Evolutionary conservation across 2,329 filamentous ascomycete genomes (phyloP).

Genomic region (Arthrobotrys musiformis): DNA sequence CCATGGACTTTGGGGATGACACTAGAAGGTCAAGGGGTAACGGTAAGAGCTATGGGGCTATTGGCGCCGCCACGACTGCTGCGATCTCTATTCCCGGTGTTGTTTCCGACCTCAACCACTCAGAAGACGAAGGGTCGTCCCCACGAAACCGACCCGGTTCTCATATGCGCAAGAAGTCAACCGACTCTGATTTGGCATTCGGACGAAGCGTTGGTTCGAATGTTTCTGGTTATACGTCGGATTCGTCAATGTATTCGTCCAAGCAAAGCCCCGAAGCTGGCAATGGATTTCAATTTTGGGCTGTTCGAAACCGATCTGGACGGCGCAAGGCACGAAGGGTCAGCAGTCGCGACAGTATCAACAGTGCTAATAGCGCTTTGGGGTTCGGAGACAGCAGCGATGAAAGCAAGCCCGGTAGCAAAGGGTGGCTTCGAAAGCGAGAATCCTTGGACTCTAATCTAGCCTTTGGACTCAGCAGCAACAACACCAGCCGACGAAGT

Average conservation of each 20-base stretch:
- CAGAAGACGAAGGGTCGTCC: constrained; percentile 47
- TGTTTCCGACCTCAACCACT: constrained; percentile 48
- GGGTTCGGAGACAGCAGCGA: constrained; percentile 46
- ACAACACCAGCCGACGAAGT: constrained; percentile 41
- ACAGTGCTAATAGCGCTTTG: constrained; percentile 47
- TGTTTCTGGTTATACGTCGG: constrained; percentile 44
- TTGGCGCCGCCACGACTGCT: constrained; percentile 17
- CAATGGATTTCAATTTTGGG: constrained; percentile 48
- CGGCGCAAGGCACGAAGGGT: constrained; percentile 38
- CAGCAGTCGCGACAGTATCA: constrained; percentile 49
- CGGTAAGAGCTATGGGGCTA: constrained; percentile 14
- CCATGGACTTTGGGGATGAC: constrained; percentile 36
- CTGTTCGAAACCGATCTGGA: constrained; percentile 32
- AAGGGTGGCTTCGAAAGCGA: constrained; percentile 25
- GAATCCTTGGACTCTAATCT: constrained; percentile 49
- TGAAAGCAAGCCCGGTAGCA: constrained; percentile 21
- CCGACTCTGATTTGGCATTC: constrained; percentile 43
- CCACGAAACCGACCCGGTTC: constrained; percentile 37
- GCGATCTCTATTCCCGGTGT: constrained; percentile 44
- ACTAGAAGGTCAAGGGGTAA: not conserved
- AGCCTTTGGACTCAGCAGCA: constrained; percentile 45
- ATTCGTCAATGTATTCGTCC: constrained; percentile 51
- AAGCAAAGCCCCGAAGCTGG: constrained; percentile 30
- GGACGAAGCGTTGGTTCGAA: constrained; percentile 36
- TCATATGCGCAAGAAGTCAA: constrained; percentile 53